These are phyloP conservation scores for Penstemon davidsonii DNA, from an alignment of 257 asterid genomes.

Conservation along the genomic window DNA sequence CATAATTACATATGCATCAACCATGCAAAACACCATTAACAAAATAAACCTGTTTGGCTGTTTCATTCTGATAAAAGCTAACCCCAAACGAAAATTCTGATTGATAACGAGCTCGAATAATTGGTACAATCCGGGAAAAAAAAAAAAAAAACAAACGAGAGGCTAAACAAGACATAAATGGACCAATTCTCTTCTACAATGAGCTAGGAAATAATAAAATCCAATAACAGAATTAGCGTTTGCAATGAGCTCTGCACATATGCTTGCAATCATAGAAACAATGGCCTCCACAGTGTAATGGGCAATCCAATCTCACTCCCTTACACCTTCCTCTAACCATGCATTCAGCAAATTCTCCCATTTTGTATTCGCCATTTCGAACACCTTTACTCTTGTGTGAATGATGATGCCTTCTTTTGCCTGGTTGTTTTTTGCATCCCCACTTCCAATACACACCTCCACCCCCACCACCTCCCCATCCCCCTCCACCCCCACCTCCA, in stretches of 20 bases:
- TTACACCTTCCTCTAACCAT: conserved; percentile 43
- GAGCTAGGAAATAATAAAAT: too few species aligned
- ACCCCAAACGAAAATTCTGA: too few species aligned
- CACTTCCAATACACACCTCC: conserved; percentile 52
- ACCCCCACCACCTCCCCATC: conserved; percentile 60
- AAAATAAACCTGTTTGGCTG: too few species aligned
- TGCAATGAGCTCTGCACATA: conserved; percentile 63
- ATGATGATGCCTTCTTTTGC: conserved; percentile 3
- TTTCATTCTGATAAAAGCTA: too few species aligned
- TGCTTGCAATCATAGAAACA: conserved; percentile 50
- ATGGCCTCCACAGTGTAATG: conserved; percentile 57
- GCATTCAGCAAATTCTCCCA: conserved; percentile 56
- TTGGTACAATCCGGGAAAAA: too few species aligned
- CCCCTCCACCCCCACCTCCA: conserved; percentile 36
- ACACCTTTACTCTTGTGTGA: conserved; percentile 3
- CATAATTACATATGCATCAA: too few species aligned
- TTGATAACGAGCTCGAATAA: too few species aligned
- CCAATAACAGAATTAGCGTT: neutral
- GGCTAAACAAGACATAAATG: too few species aligned
- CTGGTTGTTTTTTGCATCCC: conserved; percentile 36
- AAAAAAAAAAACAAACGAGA: too few species aligned
- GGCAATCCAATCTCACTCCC: conserved; percentile 54
- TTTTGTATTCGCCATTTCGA: conserved; percentile 23
- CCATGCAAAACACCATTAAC: too few species aligned
- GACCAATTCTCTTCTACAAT: too few species aligned